These are phyloP conservation scores for Gracilaria caudata DNA, from an alignment of 23 red algal species.

Conservation along the genomic window DNA sequence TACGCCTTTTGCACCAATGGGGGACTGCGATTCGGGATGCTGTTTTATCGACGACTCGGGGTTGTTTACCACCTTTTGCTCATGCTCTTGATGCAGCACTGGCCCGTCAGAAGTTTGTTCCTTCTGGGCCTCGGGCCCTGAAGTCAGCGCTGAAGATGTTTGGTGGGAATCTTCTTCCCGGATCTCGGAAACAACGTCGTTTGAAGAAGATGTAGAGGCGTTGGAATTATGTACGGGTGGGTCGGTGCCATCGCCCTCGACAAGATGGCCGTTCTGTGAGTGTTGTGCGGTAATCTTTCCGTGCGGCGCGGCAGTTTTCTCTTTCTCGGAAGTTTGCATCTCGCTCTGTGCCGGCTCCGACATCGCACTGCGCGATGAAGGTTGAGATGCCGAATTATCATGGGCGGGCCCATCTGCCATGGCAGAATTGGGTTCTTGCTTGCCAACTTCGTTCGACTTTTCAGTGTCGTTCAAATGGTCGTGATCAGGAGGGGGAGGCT, in stretches of 20 bases:
- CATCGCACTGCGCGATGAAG: not conserved
- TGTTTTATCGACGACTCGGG: not conserved
- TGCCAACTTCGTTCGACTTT: not conserved
- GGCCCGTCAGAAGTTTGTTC: not conserved
- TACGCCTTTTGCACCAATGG: not conserved
- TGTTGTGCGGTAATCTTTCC: not conserved
- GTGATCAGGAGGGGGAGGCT: not conserved
- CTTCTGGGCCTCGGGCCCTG: not conserved
- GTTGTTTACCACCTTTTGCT: not conserved
- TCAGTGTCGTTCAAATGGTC: not conserved
- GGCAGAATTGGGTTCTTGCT: not conserved
- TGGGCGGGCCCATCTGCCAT: not conserved
- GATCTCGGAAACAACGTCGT: not conserved
- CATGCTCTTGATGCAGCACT: not conserved
- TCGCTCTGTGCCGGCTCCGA: not conserved
- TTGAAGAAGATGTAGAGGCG: not conserved
- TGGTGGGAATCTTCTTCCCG: not conserved
- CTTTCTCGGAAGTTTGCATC: not conserved
- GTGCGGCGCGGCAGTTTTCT: not conserved
- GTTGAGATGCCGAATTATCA: not conserved
- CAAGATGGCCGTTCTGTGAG: conserved; percentile 24
- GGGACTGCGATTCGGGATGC: not conserved
- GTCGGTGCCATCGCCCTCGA: not conserved
- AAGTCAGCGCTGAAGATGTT: not conserved
- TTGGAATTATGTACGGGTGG: not conserved